Base-by-base conservation (phyloP, 2,329 filamentous ascomycete genomes). In the Alternaria alternata region DNA sequence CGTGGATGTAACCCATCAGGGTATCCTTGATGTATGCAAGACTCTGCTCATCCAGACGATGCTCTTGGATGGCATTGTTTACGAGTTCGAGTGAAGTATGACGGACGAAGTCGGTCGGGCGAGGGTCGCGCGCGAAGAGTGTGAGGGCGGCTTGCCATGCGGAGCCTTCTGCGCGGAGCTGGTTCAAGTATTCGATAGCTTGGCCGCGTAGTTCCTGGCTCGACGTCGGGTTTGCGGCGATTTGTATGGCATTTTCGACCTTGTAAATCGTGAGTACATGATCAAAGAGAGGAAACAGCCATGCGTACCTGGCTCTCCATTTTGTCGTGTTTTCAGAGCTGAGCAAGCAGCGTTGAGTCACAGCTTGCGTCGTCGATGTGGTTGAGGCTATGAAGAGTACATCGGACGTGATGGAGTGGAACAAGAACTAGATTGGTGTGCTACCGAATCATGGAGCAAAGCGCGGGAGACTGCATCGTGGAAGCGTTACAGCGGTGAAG, bases 221-320 rank as follows among this genome's bases (percentile, higher is more conserved):
- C 72, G 93, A 91, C 72, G 86, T 82, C 61, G 92, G 92, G 80
- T 94, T 90, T 83, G 89, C 95, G 80, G 93, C 92, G 82, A 98
- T 96, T 80, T 95, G 89, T 82, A 98, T 95, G 80, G 95, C 95
- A 83, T 92, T 94, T 82, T 95, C 91, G 80, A 97, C 89, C 92
- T 97, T 59, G 38, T 49, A 51, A 3, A 53, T 51, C 9, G 32
- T 51, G 18, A 54, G 48, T 32, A 47, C 30, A 49, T 14, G 7
- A 4, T 22, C 8, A 28, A 11, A 5, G 41, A 43, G 57, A 34
- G 46, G n/a, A 26, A 48, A 46, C 11, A 49, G 4, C 36, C 16
- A 28, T 5, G 63, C 72, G 32, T 65, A 78, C 76, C 72, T 78
- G 76, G 61, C 68, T 73, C 71, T 78, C 76, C 76, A 78, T 78